These are phyloP conservation scores for Cyberlindnera subsufficiens DNA, from an alignment of 805 yeast genomes.

Conservation along the genomic window DNA sequence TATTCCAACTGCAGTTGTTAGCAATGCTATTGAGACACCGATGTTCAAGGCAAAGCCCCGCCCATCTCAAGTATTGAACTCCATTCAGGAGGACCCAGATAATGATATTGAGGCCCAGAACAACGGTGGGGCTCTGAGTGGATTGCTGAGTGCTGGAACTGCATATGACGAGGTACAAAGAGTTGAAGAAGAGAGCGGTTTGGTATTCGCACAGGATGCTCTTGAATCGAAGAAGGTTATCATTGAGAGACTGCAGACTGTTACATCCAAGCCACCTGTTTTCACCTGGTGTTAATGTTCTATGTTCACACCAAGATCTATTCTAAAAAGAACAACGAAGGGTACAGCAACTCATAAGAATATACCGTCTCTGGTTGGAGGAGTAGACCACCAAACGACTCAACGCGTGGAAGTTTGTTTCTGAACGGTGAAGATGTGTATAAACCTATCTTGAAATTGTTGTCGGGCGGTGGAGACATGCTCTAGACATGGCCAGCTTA, in stretches of 20 bases:
- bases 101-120: neutral
- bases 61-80: neutral
- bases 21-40: conserved; percentile 38
- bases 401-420: too few species aligned
- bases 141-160: too few species aligned
- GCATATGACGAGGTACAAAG: neutral
- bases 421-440: too few species aligned
- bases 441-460: too few species aligned
- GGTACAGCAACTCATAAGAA: too few species aligned
- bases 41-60: neutral
- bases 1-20: conserved; percentile 31
- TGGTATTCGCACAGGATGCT: conserved; percentile 11
- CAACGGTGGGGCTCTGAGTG: too few species aligned
- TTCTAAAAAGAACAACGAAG: neutral
- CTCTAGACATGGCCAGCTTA: too few species aligned
- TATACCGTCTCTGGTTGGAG: neutral
- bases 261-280: conserved; percentile 51
- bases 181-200: conserved; percentile 1
- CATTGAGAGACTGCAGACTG: conserved; percentile 54
- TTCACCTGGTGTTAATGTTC: conserved; percentile 55
- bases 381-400: neutral
- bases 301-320: neutral
- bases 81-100: conserved; percentile 4
- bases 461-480: too few species aligned
- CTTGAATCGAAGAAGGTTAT: conserved; percentile 38